These are phyloP conservation scores for Saccharomyces uvarum DNA, from an alignment of 1,139 yeast species.

Conservation along the genomic window DNA sequence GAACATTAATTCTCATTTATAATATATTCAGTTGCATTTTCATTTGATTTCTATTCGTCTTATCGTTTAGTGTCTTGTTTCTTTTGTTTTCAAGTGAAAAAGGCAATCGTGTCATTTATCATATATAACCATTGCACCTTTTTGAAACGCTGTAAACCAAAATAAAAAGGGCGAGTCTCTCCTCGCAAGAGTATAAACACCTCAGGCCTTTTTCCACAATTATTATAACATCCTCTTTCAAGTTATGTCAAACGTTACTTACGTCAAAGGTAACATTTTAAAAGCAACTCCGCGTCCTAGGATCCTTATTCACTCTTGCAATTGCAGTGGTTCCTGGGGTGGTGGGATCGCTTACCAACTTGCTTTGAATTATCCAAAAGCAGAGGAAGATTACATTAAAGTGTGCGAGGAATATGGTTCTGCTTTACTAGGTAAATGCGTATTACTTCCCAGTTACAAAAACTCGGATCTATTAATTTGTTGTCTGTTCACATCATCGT, in stretches of 20 bases:
- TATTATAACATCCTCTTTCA: neutral
- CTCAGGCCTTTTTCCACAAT: neutral
- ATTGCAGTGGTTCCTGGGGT: conserved; percentile 76
- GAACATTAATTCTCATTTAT: neutral
- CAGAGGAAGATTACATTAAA: conserved; percentile 23
- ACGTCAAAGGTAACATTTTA: conserved; percentile 20
- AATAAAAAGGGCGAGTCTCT: neutral
- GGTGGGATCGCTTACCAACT: conserved; percentile 51
- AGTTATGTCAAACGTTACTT: conserved; percentile 14
- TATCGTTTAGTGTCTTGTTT: neutral
- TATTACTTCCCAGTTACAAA: conserved; percentile 21
- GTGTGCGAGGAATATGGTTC: conserved; percentile 20
- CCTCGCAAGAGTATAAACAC: neutral
- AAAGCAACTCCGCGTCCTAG: conserved; percentile 12
- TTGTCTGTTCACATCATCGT: conserved; percentile 24
- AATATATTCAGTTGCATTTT: neutral
- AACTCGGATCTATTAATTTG: conserved; percentile 19
- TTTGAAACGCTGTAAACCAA: neutral
- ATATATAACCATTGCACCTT: neutral
- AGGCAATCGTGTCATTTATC: neutral
- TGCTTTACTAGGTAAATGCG: conserved; percentile 21
- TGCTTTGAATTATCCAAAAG: conserved; percentile 20
- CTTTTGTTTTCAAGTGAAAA: neutral
- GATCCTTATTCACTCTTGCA: conserved; percentile 55
- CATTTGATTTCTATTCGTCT: neutral